Conservation (phyloP, 1,139 yeast species). For the Suhomyces atakaporum region DNA sequence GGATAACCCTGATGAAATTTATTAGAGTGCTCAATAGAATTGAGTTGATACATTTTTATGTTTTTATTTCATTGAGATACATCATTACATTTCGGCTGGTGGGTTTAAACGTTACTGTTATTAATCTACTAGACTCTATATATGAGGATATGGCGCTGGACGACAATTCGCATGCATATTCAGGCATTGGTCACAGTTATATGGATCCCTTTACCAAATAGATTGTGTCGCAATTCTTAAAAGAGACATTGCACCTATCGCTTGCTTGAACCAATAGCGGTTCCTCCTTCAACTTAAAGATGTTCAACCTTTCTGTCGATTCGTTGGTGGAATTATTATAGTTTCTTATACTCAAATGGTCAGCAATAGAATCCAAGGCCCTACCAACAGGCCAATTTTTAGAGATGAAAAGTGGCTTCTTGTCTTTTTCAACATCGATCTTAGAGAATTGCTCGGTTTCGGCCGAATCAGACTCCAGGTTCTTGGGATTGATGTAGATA, state of each 20-base stretch:
- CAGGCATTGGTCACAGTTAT: neutral
- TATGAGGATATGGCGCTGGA: too few species aligned
- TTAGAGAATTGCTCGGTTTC: constrained; percentile 27
- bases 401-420: constrained; percentile 52
- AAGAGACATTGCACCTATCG: constrained; percentile 44
- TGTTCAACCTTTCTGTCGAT: constrained; percentile 41
- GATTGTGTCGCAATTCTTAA: constrained; percentile 53
- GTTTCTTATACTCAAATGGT: constrained; percentile 54
- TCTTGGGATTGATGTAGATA: constrained; percentile 43
- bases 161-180: too few species aligned
- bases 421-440: constrained; percentile 30
- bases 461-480: constrained; percentile 19
- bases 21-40: too few species aligned
- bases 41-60: too few species aligned
- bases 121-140: too few species aligned
- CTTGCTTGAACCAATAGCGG: constrained; percentile 31
- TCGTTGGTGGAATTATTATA: constrained; percentile 54
- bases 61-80: too few species aligned
- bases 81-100: too few species aligned
- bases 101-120: too few species aligned
- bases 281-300: constrained; percentile 40
- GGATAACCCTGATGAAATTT: constrained; percentile 1
- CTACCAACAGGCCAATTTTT: constrained; percentile 77
- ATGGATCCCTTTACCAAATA: constrained; percentile 58
- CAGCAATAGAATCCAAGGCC: constrained; percentile 69